These are phyloP conservation scores for Fusarium ramigenum DNA, from an alignment of 2,329 filamentous ascomycete genomes.

Conservation along the genomic window DNA sequence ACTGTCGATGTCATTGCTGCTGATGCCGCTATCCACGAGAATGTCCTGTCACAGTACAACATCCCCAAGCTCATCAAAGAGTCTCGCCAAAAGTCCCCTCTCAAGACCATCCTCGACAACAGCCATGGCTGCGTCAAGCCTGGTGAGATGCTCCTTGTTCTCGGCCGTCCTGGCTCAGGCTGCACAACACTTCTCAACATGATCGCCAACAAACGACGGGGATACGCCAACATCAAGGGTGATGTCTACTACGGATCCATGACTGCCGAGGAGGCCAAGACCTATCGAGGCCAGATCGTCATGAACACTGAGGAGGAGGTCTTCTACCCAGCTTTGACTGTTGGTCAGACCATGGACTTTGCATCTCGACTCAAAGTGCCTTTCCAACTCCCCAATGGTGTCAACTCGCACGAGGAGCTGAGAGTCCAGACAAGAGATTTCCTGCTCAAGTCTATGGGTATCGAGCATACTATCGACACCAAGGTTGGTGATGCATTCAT, in stretches of 20 bases:
- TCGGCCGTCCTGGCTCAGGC: slow-evolving; percentile 74
- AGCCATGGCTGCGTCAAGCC: slow-evolving; percentile 76
- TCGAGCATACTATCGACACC: slow-evolving; percentile 69
- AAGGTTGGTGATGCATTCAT: slow-evolving; percentile 75
- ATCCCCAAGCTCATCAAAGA: slow-evolving; percentile 63
- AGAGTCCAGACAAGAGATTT: slow-evolving; percentile 61
- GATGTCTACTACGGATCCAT: slow-evolving; percentile 65
- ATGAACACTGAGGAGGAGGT: slow-evolving; percentile 77
- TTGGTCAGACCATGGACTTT: slow-evolving; percentile 76
- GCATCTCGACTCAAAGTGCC: slow-evolving; percentile 70
- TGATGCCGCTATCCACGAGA: slow-evolving; percentile 72
- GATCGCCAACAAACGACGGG: slow-evolving; percentile 70
- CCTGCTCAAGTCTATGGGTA: slow-evolving; percentile 65
- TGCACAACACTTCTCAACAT: slow-evolving; percentile 78
- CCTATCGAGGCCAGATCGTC: slow-evolving; percentile 67
- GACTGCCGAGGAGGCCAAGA: slow-evolving; percentile 58
- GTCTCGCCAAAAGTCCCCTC: slow-evolving; percentile 62
- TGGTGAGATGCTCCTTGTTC: slow-evolving; percentile 76
- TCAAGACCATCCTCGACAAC: slow-evolving; percentile 72
- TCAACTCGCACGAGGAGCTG: slow-evolving; percentile 54
- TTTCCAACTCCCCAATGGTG: slow-evolving; percentile 55
- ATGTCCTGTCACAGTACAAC: slow-evolving; percentile 68
- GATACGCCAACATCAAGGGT: slow-evolving; percentile 67
- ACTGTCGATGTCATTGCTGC: slow-evolving; percentile 69
- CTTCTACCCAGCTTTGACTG: slow-evolving; percentile 74